Evolutionary conservation across 2,329 filamentous ascomycete species (phyloP), one percentile per base, ranked within the genome.

Genomic region (Chaetomiaceae sp.): DNA sequence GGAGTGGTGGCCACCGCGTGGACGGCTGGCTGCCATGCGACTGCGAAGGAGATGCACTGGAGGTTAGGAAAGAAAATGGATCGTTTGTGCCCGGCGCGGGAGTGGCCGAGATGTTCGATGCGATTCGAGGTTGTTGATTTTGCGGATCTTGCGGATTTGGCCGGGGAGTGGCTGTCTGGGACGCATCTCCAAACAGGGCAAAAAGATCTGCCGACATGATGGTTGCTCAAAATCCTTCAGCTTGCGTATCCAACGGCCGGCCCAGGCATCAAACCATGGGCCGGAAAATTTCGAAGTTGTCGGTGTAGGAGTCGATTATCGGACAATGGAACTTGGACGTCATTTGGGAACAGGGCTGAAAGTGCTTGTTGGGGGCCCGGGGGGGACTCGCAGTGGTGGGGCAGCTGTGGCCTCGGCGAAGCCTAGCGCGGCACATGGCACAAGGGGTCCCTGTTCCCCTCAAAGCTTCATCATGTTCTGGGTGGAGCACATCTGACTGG

Each of bases 181-280:
- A 73, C 59, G 74, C 70, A 61, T 70, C 73, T 62, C 78, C 80
- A 61, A 86, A 84, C 59, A 82, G 79, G 51, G 81, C 82, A 63
- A 85, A 82, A 53, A 86, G 76, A 67, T 85, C 81, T 57, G 81
- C 80, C 61, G 82, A 86, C 82, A 85, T 86, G 56, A 32, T 59
- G 52, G 10, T 8, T 46, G 11, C 0, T 42, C 33, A 33, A 9
- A 18, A 14, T 53, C 18, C 18, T 54, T 18, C 25, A 16, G 14
- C 33, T 41, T n/a, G 9, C 29, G 23, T n/a, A 18, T 36, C 34
- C 18, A n/a, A n/a, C n/a, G n/a, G n/a, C n/a, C n/a, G n/a, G n/a
- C n/a, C n/a, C n/a, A n/a, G n/a, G n/a, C 8, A 30, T 14, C 6
- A 10, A 11, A 45, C 20, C 5, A 7, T 14, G 5, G 32, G 23